Evolutionary conservation across 768 basidiomycete species (phyloP), one percentile per base, ranked within the genome.

Genomic region (Imleria badia): DNA sequence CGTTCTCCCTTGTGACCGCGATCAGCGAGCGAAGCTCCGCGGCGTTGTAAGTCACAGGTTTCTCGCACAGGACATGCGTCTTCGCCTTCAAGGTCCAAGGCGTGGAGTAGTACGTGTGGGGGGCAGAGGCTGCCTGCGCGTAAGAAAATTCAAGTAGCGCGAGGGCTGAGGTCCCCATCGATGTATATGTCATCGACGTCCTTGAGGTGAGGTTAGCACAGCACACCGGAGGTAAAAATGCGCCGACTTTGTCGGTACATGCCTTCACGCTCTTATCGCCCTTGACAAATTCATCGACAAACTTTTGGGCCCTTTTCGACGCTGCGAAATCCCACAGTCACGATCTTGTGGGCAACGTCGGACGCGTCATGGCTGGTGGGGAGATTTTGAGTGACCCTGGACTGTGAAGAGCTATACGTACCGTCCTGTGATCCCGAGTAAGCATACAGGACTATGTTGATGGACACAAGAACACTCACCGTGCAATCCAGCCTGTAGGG

Each of bases 401-500:
- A 38, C 12, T 11, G 26, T 17, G 7, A 31, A 31, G 19, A 20
- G 34, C 19, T 34, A 26, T 31, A 20, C 23, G 14, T 49, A 29
- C 14, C 4, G 26, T 36, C 26, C 36, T 22, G 26, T 30, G 17
- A 34, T 30, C 51, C 30, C 30, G 19, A 26, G 22, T 47, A 19
- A 62, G 26, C 29, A 34, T 35, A 33, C 5, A 26, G 1, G 5
- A 42, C 20, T 20, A 3, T 45, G 22, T 33, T 6, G 20, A 48
- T 14, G 40, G 39, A 33, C 23, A 15, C 9, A 15, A 20, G 15
- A 19, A 7, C n/a, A 45, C 68, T 55, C 38, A 77, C 79, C 66
- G 70, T 22, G 31, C 14, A 29, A 29, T 12, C 46, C n/a, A 30
- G 9, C 23, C 35, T 19, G 20, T 42, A 6, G 20, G 40, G 14